phyloP scores from a whole-genome alignment of 2,329 filamentous ascomycete species.

The Sphaerulina musiva region DNA sequence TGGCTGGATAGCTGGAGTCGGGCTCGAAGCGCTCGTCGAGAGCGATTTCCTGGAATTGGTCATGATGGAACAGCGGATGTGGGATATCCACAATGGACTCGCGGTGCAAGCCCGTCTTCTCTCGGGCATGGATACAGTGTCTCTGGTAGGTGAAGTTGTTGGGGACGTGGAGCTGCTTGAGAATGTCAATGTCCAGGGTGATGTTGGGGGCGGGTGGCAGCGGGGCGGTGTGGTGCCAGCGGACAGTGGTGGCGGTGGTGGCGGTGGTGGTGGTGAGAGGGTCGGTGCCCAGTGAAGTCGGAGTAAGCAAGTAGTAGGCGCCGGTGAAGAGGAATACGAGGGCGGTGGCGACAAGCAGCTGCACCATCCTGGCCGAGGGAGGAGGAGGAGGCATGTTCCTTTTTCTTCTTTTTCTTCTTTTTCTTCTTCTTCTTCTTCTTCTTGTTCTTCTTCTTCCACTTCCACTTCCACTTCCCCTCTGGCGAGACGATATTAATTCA shows the following conservation, averaged over 20 bases:
- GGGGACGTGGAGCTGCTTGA: conserved; percentile 17
- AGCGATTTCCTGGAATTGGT: conserved; percentile 7
- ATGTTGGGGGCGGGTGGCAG: conserved; percentile 12
- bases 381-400: neutral
- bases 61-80: conserved; percentile 6
- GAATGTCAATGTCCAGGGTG: conserved; percentile 19
- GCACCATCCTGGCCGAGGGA: conserved; percentile 7
- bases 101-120: conserved; percentile 13
- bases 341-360: conserved; percentile 11
- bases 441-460: no score
- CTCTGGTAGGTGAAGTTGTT: conserved; percentile 18
- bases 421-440: no score
- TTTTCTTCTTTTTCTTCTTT: no score
- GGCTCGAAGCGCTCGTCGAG: conserved; percentile 14
- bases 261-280: conserved; percentile 1
- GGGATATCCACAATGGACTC: conserved; percentile 15
- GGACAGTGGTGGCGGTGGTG: conserved; percentile 1
- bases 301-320: conserved; percentile 16
- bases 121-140: conserved; percentile 17
- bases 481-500: no score
- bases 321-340: conserved; percentile 13
- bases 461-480: no score
- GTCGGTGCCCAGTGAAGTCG: neutral
- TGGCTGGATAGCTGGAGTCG: conserved; percentile 4
- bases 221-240: conserved; percentile 13